Evolutionary conservation across 768 basidiomycete genomes (phyloP).

Genomic region (Sistotremastrum niveocremeum): DNA sequence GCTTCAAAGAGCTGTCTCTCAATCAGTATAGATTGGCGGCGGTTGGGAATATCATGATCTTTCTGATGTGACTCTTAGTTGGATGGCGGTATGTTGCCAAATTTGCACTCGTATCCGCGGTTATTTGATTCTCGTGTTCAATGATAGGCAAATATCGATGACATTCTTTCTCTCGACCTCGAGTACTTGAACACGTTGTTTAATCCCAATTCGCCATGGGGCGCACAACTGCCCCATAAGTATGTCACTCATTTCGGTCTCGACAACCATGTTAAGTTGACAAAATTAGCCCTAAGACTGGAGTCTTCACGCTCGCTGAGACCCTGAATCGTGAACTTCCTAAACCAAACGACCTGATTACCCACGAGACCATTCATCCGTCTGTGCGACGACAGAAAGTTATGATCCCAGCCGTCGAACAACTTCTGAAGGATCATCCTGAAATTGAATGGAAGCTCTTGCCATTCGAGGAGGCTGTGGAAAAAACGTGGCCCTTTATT

Average conservation of each 20-base stretch:
- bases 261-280: not conserved
- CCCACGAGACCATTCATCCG: slow-evolving; percentile 47
- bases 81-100: slow-evolving; percentile 43
- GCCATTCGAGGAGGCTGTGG: slow-evolving; percentile 40
- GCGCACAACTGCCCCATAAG: slow-evolving; percentile 49
- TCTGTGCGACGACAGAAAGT: slow-evolving; percentile 38
- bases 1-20: not conserved
- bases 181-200: slow-evolving; percentile 36
- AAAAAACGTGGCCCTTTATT: slow-evolving; percentile 5
- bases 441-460: slow-evolving; percentile 29
- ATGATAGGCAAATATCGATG: slow-evolving; percentile 39
- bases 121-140: slow-evolving; percentile 1
- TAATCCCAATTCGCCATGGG: slow-evolving; percentile 45
- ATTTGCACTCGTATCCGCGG: slow-evolving; percentile 4
- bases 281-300: slow-evolving; percentile 30
- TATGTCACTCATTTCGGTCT: slow-evolving; percentile 14
- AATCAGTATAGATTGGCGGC: slow-evolving; percentile 42
- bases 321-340: slow-evolving; percentile 37
- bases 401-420: slow-evolving; percentile 20
- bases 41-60: slow-evolving; percentile 58
- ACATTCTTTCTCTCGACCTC: slow-evolving; percentile 42
- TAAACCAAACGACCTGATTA: slow-evolving; percentile 26
- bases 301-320: slow-evolving; percentile 38
- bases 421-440: slow-evolving; percentile 27
- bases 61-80: slow-evolving; percentile 45